Base-by-base conservation (phyloP, 305 asterid species). In the Andrographis paniculata region DNA sequence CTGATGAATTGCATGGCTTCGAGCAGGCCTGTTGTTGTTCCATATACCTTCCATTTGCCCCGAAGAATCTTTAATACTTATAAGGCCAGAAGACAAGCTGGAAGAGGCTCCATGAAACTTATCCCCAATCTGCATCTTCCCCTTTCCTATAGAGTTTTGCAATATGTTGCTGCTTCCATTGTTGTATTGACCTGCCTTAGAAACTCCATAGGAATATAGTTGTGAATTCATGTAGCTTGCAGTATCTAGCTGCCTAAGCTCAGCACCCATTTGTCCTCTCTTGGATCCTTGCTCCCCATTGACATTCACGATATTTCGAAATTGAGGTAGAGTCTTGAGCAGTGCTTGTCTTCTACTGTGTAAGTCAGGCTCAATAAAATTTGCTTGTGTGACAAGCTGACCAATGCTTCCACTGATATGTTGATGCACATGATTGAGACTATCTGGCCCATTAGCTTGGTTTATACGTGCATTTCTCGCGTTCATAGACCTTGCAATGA, bases 401-500 rank as follows among this genome's bases (percentile, higher is more conserved):
- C 63, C 54, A 21, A 36, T 35, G 51, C 45, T 65, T 63, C 63
- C 76, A 50, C 41, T 42, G 35, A 57, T 61, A 40, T 43, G 68
- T 24, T 75, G 79, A 61, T 61, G 61, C 48, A 53, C 69, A 45
- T 62, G 80, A 56, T 39, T 65, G 62, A 56, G 41, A 55, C 61
- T 55, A 65, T 55, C 55, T 30, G 24, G 47, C 46, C 47, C 27
- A 31, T 45, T 64, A 49, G 50, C 48, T 39, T 62, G 79, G 53
- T 62, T 62, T 27, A 33, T 20, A 53, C 53, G 56, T 38, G 66
- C 60, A 62, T 62, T 84, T 57, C 44, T 73, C 50, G 52, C 36
- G 33, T 51, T 75, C 43, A 78, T 45, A 60, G 48, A 68, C 73
- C 89, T 72, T 38, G 93, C 93, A 40, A 75, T 62, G 69, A 53